A percentile compares a stretch with the other conserved stretches of the same genome.
phyloP scores from a whole-genome alignment of 768 basidiomycete genomes.

The Chalciporus chontae region DNA sequence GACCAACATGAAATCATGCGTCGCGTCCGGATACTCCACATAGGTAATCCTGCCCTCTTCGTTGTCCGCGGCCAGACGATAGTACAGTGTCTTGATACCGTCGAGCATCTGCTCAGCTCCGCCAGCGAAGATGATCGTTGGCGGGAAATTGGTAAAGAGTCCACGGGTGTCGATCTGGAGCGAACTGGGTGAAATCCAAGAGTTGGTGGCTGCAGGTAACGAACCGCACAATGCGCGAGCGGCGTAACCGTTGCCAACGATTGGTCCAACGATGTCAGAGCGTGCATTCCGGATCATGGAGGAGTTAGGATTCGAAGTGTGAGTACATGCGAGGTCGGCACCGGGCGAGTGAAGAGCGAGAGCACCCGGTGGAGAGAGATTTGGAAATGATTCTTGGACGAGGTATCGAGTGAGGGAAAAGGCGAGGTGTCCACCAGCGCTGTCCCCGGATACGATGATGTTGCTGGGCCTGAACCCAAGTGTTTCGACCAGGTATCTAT shows the following conservation, averaged over 20 bases:
- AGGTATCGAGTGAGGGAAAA: no score
- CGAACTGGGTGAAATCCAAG: conserved; percentile 12
- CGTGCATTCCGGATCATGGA: no score
- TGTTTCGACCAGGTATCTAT: conserved; percentile 30
- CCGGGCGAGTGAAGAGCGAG: no score
- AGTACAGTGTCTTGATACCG: conserved; percentile 19
- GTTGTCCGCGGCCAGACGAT: conserved; percentile 24
- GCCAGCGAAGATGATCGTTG: conserved; percentile 26
- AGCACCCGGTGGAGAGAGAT: no score
- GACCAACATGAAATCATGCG: conserved; percentile 12
- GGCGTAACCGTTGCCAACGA: no score
- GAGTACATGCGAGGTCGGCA: no score
- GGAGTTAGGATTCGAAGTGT: no score
- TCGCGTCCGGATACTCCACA: conserved; percentile 14
- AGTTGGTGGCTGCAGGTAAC: conserved; percentile 2
- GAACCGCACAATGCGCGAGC: conserved; percentile 8
- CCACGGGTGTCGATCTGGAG: conserved; percentile 8
- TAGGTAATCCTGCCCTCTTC: conserved; percentile 19
- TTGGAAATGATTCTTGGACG: no score
- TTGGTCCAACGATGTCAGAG: no score
- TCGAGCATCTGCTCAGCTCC: conserved; percentile 29
- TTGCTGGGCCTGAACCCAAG: conserved; percentile 29
- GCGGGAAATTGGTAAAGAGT: conserved; percentile 25
- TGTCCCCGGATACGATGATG: conserved; percentile 36
- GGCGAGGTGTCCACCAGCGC: no score